A percentile compares a stretch with the other conserved stretches of the same genome.
phyloP scores from a whole-genome alignment of 805 yeast species.

The Yamadazyma ubonensis region DNA sequence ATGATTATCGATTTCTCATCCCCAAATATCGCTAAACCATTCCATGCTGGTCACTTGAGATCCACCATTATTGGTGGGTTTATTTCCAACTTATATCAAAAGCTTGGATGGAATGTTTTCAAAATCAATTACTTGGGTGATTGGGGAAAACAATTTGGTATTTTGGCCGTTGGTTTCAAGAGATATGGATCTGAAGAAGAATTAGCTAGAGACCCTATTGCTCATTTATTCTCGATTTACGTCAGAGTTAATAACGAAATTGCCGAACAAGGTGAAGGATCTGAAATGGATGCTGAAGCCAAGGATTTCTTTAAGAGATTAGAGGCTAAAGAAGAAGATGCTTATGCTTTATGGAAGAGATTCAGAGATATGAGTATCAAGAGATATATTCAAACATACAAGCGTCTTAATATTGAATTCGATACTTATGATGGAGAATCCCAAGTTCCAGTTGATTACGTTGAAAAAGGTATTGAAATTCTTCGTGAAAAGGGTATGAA shows the following conservation, averaged over 20 bases:
- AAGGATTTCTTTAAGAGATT: conserved; percentile 81
- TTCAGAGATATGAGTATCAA: conserved; percentile 90
- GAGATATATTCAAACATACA: conserved; percentile 83
- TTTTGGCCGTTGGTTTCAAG: conserved; percentile 88
- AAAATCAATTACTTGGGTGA: conserved; percentile 96
- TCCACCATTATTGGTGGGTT: conserved; percentile 98
- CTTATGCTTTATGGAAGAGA: conserved; percentile 75
- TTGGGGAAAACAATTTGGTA: conserved; percentile 99
- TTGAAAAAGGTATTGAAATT: conserved; percentile 61
- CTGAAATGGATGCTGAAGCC: conserved; percentile 73
- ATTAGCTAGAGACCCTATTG: conserved; percentile 77
- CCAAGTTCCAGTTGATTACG: conserved; percentile 73
- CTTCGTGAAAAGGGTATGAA: conserved; percentile 70
- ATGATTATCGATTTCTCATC: conserved; percentile 89
- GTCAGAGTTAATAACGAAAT: conserved; percentile 83
- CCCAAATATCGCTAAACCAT: conserved; percentile 98
- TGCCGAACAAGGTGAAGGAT: conserved; percentile 56
- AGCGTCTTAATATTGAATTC: conserved; percentile 84
- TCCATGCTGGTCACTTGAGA: conserved; percentile 99
- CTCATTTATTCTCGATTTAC: conserved; percentile 92
- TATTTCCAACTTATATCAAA: conserved; percentile 83
- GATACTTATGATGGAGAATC: conserved; percentile 96
- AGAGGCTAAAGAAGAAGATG: conserved; percentile 90
- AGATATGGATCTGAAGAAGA: conserved; percentile 79
- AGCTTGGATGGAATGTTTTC: conserved; percentile 86